Base-by-base conservation (phyloP, 2,329 filamentous ascomycete species). In the Intubia oerlemansii region DNA sequence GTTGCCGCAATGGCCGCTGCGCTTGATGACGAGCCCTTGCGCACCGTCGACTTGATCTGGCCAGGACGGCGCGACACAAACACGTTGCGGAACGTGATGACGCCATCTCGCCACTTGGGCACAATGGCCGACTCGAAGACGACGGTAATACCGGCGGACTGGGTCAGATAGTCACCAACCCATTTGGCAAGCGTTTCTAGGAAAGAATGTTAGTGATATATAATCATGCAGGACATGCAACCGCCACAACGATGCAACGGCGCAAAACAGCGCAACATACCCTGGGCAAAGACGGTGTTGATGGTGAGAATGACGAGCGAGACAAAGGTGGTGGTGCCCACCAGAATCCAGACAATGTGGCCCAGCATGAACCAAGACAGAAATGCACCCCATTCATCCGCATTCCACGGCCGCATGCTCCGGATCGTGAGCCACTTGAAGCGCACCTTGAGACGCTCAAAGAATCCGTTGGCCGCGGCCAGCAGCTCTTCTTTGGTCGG, bases 401-500 rank as follows among this genome's bases (percentile, higher is more conserved):
- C 66, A 48, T 91, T 98, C 67, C 88, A 98, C 1, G 88, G 88
- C 21, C 88, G 66, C 48, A 78, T 79, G 46, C 84, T 92, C 44
- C 84, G 64, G 42, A 98, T 98, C 3, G 88, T 90, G 42, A 88
- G 74, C 88, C 88, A 98, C 51, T 98, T 98, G 56, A 95, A 90
- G 23, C 82, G 75, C 15, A 95, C 78, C 44, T 76, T 81, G 25
- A 93, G 51, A 27, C 88, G 68, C 36, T 90, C 75, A 72, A 81
- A 88, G 48, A 95, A 93, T 2, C 84, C 84, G 14, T 72, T 93
- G 20, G 88, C 82, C 5, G 88, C 85, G 13, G 79, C 76, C 20
- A 98, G 59, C 17, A 98, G 62, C 49, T 98, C 88, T 46, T 93
- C 84, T 45, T 91, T 93, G 7, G 75, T 85, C 5, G 88, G 85